Evolutionary conservation across 495 filamentous ascomycete genomes (phyloP), one percentile per base, ranked within the genome.

Genomic region (Tetracladium setigerum): DNA sequence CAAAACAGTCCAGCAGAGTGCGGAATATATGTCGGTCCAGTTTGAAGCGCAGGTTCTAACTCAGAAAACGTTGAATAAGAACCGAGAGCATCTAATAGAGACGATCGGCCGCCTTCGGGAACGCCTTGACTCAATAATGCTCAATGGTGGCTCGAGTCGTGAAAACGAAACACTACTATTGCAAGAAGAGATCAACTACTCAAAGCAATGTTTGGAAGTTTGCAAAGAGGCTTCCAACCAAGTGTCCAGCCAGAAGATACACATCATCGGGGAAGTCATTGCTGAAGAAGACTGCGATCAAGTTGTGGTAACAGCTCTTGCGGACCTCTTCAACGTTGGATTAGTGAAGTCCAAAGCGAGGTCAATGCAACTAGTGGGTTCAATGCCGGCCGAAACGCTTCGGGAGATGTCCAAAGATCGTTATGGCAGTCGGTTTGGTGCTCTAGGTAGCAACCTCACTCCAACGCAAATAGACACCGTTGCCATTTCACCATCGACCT

Each of bases 301-400:
- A 59, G 55, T 62, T 18, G 61, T 64, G 49, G 50, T 66, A 55
- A 66, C 48, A 49, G 64, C 59, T 18, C 52, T 66, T 43, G 57
- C 59, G 33, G 59, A 62, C 59, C 54, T 64, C 47, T 66, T 66
- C 47, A 48, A 62, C 50, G 50, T 66, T 37, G 47, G 53, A 40
- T 62, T 59, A 52, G 59, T 49, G 33, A 41, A 48, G 38, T 56
- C 61, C 6, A 58, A 27, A 42, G 57, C 35, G 15, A 55, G 56
- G 18, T 60, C 63, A 36, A 52, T 52, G 19, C 59, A 64, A 40
- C 38, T 66, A 14, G 54, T 66, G 50, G 61, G 61, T 33, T 62
- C 61, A 45, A 63, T 59, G 58, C 44, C 47, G 15, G 46, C 41
- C 16, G 58, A 57, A 45, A 42, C 45, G 30, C 57, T 66, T 52